phyloP scores from a whole-genome alignment of 371 early-diverging fungal genomes.

The Actinomortierella ambigua region DNA sequence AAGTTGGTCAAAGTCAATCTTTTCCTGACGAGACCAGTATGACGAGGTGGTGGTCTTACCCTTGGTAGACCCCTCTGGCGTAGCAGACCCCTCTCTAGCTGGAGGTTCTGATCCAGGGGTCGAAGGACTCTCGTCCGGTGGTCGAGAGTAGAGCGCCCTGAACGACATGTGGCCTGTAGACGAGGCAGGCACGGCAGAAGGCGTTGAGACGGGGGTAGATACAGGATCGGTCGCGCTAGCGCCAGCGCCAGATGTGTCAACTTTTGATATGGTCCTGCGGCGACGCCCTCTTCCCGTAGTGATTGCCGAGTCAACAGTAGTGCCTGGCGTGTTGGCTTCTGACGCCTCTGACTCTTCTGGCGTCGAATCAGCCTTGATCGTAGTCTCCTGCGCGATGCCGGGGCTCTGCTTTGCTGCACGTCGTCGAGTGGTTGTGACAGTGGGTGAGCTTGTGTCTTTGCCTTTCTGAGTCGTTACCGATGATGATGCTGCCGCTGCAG shows the following conservation, averaged over 20 bases:
- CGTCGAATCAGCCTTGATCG: no score
- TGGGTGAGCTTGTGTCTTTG: slow-evolving; percentile 5
- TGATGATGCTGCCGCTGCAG: slow-evolving; percentile 2
- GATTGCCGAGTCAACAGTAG: slow-evolving; percentile 11
- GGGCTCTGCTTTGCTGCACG: slow-evolving; percentile 2
- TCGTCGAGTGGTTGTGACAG: slow-evolving; percentile 6
- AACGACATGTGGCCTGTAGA: slow-evolving; percentile 21
- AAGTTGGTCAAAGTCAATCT: slow-evolving; percentile 69
- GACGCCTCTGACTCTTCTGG: no score
- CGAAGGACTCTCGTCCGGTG: no score
- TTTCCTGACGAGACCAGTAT: slow-evolving; percentile 88
- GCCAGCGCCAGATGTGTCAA: slow-evolving; percentile 8
- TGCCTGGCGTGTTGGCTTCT: background rate
- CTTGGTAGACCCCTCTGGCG: no score
- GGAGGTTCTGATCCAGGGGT: no score
- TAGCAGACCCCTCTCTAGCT: no score
- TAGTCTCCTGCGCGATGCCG: slow-evolving; percentile 4
- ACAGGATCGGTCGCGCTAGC: no score
- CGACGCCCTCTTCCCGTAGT: slow-evolving; percentile 13
- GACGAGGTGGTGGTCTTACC: slow-evolving; percentile 61
- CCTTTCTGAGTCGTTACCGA: slow-evolving; percentile 1
- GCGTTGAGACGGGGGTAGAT: no score
- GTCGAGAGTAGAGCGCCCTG: slow-evolving; percentile 33
- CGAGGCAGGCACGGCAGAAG: slow-evolving; percentile 1
- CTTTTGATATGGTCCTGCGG: slow-evolving; percentile 23